Percentiles rank a stretch among this genome's conserved stretches.
These are phyloP conservation scores for Penicillium verrucosum DNA, from an alignment of 2,329 filamentous ascomycete species.

Conservation along the genomic window DNA sequence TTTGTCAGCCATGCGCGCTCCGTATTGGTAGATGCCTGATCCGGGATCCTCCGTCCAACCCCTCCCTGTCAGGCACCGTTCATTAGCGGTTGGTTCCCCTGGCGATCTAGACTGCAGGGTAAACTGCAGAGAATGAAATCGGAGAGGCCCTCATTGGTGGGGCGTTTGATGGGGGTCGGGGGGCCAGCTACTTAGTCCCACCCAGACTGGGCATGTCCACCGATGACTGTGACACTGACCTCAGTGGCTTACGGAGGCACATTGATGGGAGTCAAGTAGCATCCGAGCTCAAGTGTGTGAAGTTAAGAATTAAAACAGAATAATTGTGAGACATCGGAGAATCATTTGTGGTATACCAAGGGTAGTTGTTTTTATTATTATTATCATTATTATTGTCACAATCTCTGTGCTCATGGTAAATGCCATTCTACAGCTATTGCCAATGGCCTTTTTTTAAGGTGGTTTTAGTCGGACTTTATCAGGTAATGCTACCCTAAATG, in stretches of 20 bases:
- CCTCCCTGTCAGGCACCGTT: neutral
- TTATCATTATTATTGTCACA: neutral
- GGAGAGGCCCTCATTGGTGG: neutral
- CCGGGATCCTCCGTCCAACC: neutral
- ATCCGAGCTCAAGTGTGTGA: neutral
- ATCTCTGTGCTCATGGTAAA: neutral
- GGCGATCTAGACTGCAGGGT: slow-evolving; percentile 6
- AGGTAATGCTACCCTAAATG: neutral
- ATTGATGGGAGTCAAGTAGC: neutral
- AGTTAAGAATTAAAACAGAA: neutral
- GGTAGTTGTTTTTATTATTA: neutral
- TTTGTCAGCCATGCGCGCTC: slow-evolving; percentile 45
- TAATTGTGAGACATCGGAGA: slow-evolving; percentile 10
- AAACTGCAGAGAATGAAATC: neutral
- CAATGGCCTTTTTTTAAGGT: slow-evolving; percentile 2
- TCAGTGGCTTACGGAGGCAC: slow-evolving; percentile 1
- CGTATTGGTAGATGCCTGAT: slow-evolving; percentile 40
- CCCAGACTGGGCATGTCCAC: neutral
- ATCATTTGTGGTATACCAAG: slow-evolving; percentile 10
- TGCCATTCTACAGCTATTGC: neutral
- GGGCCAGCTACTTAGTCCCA: neutral
- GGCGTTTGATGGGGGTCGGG: neutral
- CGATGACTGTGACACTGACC: neutral
- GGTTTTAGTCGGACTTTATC: neutral
- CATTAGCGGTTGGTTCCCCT: neutral